phyloP scores from a whole-genome alignment of 2,329 filamentous ascomycete genomes.

The Pyrenophora graminea region DNA sequence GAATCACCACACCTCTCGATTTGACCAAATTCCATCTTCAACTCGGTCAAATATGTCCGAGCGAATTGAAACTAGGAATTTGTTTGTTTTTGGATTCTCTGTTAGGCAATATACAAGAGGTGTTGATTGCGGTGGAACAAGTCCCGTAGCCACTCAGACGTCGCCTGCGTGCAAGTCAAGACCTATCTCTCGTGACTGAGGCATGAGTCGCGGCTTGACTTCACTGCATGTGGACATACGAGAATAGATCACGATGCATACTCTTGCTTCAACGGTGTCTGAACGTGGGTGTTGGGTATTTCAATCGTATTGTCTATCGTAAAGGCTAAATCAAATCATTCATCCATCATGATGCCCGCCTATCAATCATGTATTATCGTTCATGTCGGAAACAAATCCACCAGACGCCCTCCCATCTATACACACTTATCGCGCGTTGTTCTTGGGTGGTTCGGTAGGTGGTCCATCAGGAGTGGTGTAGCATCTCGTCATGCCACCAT shows the following conservation, averaged over 20 bases:
- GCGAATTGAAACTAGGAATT: slow-evolving; percentile 3
- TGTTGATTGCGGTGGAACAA: slow-evolving; percentile 16
- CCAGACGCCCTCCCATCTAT: background rate
- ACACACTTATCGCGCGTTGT: slow-evolving; percentile 43
- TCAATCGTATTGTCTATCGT: background rate
- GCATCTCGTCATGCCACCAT: slow-evolving; percentile 91
- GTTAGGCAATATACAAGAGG: slow-evolving; percentile 6
- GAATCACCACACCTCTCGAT: background rate
- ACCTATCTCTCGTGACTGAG: background rate
- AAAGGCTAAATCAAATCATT: background rate
- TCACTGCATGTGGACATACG: too few species aligned
- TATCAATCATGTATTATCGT: background rate
- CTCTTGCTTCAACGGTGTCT: background rate
- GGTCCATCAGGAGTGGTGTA: slow-evolving; percentile 71
- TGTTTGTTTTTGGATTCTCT: background rate
- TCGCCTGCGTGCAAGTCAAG: background rate
- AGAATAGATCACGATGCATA: too few species aligned
- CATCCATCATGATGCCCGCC: background rate
- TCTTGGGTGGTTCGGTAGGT: slow-evolving; percentile 58
- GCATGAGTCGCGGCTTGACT: background rate
- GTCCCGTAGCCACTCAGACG: slow-evolving; percentile 14
- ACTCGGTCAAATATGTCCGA: slow-evolving; percentile 1
- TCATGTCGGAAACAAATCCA: background rate
- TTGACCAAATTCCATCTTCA: background rate
- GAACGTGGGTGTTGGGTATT: background rate